These are phyloP conservation scores for Mychonastes homosphaera DNA, from an alignment of 139 green algal genomes.

Conservation along the genomic window DNA sequence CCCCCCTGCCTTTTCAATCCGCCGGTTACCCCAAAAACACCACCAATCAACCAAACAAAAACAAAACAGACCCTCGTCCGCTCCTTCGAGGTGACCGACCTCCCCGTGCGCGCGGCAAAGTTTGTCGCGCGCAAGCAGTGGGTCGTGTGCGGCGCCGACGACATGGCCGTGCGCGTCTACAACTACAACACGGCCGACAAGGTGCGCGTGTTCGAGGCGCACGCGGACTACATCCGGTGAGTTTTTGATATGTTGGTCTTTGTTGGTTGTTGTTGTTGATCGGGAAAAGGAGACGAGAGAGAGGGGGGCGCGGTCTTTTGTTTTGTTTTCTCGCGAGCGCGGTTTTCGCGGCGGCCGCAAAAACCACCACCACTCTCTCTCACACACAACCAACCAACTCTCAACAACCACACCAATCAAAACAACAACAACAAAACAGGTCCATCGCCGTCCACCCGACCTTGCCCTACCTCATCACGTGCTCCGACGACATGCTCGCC, in stretches of 20 bases:
- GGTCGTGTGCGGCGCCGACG: slow-evolving; percentile 86
- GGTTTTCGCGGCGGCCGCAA: neutral
- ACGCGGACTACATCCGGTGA: slow-evolving; percentile 96
- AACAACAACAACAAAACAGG: no score
- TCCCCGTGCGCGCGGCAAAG: slow-evolving; percentile 78
- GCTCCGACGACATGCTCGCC: slow-evolving; percentile 97
- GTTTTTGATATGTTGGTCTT: neutral
- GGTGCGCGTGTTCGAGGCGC: slow-evolving; percentile 92
- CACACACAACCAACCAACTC: no score
- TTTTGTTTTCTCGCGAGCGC: neutral
- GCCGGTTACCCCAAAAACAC: neutral
- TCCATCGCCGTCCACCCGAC: slow-evolving; percentile 87
- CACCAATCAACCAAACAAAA: neutral
- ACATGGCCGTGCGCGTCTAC: slow-evolving; percentile 97
- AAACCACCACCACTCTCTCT: no score
- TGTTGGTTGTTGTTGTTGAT: neutral
- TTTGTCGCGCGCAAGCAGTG: slow-evolving; percentile 97
- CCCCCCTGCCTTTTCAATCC: neutral
- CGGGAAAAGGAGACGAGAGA: neutral
- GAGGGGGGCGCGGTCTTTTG: neutral
- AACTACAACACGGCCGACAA: slow-evolving; percentile 99
- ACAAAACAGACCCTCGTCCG: neutral
- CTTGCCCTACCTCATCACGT: slow-evolving; percentile 86
- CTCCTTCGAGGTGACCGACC: neutral
- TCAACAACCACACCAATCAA: no score